Evolutionary conservation across 2,329 filamentous ascomycete species (phyloP), one percentile per base, ranked within the genome.

Genomic region (Talaromyces sp.): DNA sequence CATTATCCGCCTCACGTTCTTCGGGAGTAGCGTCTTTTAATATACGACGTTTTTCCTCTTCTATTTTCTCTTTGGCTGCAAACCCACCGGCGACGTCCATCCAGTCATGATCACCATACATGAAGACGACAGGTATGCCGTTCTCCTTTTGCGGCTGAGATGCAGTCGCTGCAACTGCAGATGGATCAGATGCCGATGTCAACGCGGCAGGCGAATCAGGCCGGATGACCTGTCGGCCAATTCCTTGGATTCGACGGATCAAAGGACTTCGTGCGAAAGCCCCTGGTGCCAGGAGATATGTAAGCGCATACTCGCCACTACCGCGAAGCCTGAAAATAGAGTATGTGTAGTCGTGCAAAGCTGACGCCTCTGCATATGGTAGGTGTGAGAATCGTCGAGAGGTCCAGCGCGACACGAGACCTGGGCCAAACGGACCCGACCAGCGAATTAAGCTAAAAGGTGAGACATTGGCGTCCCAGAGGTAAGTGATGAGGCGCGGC

Each of bases 81-180:
- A 89, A 87, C 0, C 95, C 95, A 33, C 93, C 95, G 0, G 88
- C 87, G 9, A 95, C 89, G 70, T 99, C 95, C 95, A 99, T 99
- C 95, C 95, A 99, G 81, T 99, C 95, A 73, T 95, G 89, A 72
- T 98, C 93, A 68, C 95, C 95, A 74, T 99, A 99, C 90, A 98
- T 93, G 75, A 99, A 86, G 9, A 98, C 86, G 37, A 98, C 83
- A 0, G 95, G 94, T 59, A 93, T 83, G 1, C 93, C 93, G 0
- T 85, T 90, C 70, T 88, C 86, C 10, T 81, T 76, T 24, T 72
- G 70, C 16, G 73, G 64, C 14, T 71, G 60, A 39, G 70, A 56
- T 31, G 67, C 60, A n/a, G 68, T 49, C 45, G 66, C 67, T 24
- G 66, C 45, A 13, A 68, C 49, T 19, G 66, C 76, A 69, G 68